A percentile compares a stretch with the other conserved stretches of the same genome.
Evolutionary conservation across 495 filamentous ascomycete species (phyloP).

Genomic region (Aspergillus campestris): DNA sequence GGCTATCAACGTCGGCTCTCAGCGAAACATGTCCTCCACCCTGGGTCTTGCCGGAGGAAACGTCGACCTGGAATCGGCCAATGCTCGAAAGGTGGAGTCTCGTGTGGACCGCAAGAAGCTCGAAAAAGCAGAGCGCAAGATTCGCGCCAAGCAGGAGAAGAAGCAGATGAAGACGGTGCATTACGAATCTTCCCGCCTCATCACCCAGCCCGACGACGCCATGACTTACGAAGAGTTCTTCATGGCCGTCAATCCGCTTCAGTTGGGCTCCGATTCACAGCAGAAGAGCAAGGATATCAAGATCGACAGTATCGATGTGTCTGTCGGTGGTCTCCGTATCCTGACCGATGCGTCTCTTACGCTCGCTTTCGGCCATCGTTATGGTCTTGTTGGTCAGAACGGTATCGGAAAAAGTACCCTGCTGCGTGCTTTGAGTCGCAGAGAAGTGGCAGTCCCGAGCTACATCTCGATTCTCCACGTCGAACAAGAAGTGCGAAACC

Average conservation of each 20-base stretch:
- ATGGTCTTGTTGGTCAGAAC: constrained; percentile 97
- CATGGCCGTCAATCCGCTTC: constrained; percentile 97
- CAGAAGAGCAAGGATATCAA: constrained; percentile 99
- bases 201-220: constrained; percentile 73
- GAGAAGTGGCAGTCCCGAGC: constrained; percentile 89
- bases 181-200: constrained; percentile 88
- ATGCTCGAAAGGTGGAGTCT: constrained; percentile 87
- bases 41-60: constrained; percentile 73
- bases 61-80: constrained; percentile 91
- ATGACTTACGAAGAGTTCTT: constrained; percentile 99
- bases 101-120: constrained; percentile 98
- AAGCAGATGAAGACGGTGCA: constrained; percentile 96
- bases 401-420: constrained; percentile 99
- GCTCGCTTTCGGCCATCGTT: constrained; percentile 85
- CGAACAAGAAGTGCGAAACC: constrained; percentile 74
- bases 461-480: constrained; percentile 99
- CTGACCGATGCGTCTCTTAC: constrained; percentile 83
- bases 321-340: constrained; percentile 83
- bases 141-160: constrained; percentile 96
- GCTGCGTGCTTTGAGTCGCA: constrained; percentile 78
- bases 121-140: constrained; percentile 97
- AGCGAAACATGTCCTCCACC: constrained; percentile 92
- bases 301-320: constrained; percentile 88
- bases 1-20: constrained; percentile 88
- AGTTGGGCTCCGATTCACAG: constrained; percentile 64